A percentile compares a stretch with the other conserved stretches of the same genome.
phyloP scores from a whole-genome alignment of 768 basidiomycete species.

The Mycena galericulata region DNA sequence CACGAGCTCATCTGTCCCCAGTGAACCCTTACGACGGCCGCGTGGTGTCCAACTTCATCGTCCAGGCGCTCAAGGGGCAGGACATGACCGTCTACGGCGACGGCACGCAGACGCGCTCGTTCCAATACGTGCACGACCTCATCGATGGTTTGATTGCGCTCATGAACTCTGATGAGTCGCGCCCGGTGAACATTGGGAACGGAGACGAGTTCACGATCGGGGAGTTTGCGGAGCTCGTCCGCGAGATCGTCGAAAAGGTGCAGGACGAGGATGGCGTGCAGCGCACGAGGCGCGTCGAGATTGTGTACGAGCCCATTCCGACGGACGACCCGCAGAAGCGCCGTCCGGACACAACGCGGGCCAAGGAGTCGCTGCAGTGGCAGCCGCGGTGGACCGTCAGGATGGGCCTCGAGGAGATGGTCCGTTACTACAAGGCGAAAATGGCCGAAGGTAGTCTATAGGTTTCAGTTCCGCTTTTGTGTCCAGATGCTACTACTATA shows the following conservation, averaged over 20 bases:
- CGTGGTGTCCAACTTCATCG: constrained; percentile 99
- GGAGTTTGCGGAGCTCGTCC: constrained; percentile 92
- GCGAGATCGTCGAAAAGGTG: constrained; percentile 93
- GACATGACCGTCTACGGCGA: constrained; percentile 98
- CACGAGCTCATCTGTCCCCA: constrained; percentile 41
- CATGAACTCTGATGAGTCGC: constrained; percentile 95
- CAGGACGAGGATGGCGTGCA: constrained; percentile 83
- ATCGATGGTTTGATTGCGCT: constrained; percentile 92
- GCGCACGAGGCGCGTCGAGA: constrained; percentile 64
- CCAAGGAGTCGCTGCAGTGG: constrained; percentile 88
- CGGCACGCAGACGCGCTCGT: constrained; percentile 92
- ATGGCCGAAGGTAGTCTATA: constrained; percentile 87
- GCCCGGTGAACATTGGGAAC: constrained; percentile 97
- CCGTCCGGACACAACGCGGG: constrained; percentile 92
- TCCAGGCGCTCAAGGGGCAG: constrained; percentile 95
- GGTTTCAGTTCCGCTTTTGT: constrained; percentile 2
- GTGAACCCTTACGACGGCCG: constrained; percentile 98
- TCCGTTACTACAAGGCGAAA: constrained; percentile 91
- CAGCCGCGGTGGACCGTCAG: constrained; percentile 93
- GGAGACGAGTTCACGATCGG: constrained; percentile 96
- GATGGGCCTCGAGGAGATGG: constrained; percentile 97
- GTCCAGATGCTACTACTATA: background rate
- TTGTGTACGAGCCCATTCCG: constrained; percentile 86
- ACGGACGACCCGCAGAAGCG: constrained; percentile 96
- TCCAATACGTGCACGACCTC: constrained; percentile 99